Base-by-base conservation (phyloP, 805 yeast species). In the Zygoascus ofunaensis region DNA sequence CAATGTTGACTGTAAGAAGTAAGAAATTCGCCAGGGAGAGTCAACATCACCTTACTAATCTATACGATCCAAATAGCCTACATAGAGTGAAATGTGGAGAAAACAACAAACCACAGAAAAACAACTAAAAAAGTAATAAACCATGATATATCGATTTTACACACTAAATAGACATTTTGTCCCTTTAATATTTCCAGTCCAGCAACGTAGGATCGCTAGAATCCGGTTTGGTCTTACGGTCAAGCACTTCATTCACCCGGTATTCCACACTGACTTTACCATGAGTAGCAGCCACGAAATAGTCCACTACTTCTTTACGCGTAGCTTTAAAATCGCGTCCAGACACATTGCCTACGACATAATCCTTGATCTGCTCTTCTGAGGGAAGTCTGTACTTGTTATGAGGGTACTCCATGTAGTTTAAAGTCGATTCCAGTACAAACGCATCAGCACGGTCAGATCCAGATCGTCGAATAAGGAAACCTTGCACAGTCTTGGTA, bases 381-480 rank as follows among this genome's bases (percentile, higher is more conserved):
- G 76, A 69, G 42, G 97, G 97, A 52, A 92, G 71, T 24, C 94
- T 95, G 72, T 77, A 82, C 56, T 75, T 66, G 14, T 23, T 24
- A 66, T 69, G 76, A 32, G 87, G 87, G 56, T 76, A 73, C 49
- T 71, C 64, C 28, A 56, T 59, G n/a, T 17, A 36, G 65, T 68
- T 74, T 63, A 69, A 74, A 34, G 63, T 58, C 36, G 58, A 58
- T 24, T 63, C 60, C 35, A 62, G 44, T 34, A 45, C 64, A 51
- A 43, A 62, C 47, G 19, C 64, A 48, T 53, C 58, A 50, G 23
- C 55, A 28, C 47, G 54, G 48, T 56, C 61, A 50, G 56, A 64
- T 39, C 22, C 54, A 46, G 50, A 51, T 23, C 50, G 42, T 30
- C 45, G 42, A 33, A 42, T 41, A 46, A 65, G 56, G 49, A 53